A percentile compares a stretch with the other conserved stretches of the same genome.
phyloP scores from a whole-genome alignment of 1,284 basidiomycete species.

The Boletus holoroseus region DNA sequence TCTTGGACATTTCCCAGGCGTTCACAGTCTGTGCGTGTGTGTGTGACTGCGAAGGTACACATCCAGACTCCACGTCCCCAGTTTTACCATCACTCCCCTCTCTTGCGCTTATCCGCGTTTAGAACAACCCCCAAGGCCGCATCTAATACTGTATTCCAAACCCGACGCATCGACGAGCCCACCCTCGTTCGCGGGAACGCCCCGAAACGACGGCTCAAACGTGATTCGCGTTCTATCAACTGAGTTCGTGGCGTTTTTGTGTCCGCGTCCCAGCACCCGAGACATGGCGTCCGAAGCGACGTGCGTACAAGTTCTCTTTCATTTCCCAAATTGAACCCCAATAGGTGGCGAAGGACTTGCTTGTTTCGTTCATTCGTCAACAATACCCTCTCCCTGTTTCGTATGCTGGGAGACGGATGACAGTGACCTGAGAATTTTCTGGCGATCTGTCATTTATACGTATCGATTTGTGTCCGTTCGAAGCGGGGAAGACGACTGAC shows the following conservation, averaged over 20 bases:
- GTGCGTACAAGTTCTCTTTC: not conserved
- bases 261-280: not conserved
- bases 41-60: not conserved
- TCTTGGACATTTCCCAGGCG: constrained; percentile 12
- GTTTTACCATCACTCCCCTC: not conserved
- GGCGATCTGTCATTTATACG: not conserved
- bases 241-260: not conserved
- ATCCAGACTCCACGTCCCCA: not conserved
- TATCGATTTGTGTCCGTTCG: not conserved
- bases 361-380: not conserved
- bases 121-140: not conserved
- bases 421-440: not conserved
- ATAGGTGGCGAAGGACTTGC: not conserved
- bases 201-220: not conserved
- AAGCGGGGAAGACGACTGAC: not conserved
- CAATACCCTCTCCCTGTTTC: not conserved
- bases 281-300: not conserved
- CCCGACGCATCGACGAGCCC: not conserved
- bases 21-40: not conserved
- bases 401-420: not conserved
- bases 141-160: not conserved
- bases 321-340: not conserved
- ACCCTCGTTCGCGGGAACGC: not conserved
- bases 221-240: constrained; percentile 3
- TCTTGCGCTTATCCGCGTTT: not conserved